phyloP scores from a whole-genome alignment of 2,329 filamentous ascomycete species.

The Alternaria sp. region DNA sequence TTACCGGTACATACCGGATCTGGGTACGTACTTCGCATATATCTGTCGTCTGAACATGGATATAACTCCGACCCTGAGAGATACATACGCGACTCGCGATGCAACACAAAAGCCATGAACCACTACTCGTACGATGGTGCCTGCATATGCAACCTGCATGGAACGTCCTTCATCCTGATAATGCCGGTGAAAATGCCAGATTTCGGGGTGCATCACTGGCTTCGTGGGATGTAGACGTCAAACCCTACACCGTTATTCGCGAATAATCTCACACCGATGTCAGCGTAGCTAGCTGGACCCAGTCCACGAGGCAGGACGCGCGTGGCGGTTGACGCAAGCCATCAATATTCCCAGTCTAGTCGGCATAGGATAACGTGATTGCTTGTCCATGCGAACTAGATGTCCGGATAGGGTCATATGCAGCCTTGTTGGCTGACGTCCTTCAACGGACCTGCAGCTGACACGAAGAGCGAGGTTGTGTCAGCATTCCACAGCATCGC shows the following conservation, averaged over 20 bases:
- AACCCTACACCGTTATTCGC: constrained; percentile 1
- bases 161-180: background rate
- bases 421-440: constrained; percentile 15
- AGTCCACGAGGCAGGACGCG: constrained; percentile 7
- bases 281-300: constrained; percentile 1
- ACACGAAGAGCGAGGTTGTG: constrained; percentile 18
- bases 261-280: constrained; percentile 9
- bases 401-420: constrained; percentile 4
- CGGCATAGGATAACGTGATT: constrained; percentile 22
- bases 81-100: background rate
- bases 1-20: background rate
- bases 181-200: background rate
- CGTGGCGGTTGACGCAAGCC: constrained; percentile 7
- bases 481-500: constrained; percentile 14
- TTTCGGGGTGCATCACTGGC: background rate
- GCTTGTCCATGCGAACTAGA: constrained; percentile 27
- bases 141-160: constrained; percentile 11
- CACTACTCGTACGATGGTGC: constrained; percentile 4
- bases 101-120: background rate
- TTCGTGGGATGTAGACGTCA: background rate
- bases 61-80: background rate
- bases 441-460: constrained; percentile 33
- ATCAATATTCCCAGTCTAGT: background rate
- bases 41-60: background rate
- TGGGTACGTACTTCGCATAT: background rate